Percentiles rank a stretch among this genome's conserved stretches.
phyloP scores from a whole-genome alignment of 129 eudicot species.

The Lactuca saligna region DNA sequence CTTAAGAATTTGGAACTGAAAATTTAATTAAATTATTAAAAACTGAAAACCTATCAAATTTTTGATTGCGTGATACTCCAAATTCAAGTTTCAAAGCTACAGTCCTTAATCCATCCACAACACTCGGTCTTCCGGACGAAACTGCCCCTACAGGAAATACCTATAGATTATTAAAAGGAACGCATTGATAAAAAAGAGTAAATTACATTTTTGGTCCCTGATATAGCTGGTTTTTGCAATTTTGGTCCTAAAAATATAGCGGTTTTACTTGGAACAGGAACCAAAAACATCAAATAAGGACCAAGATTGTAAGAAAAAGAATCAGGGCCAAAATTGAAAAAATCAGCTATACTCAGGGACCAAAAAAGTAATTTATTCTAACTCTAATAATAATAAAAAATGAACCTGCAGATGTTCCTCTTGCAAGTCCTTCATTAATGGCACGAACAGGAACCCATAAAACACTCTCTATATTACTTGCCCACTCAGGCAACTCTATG shows the following conservation, averaged over 20 bases:
- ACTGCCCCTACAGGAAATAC: slow-evolving; percentile 43
- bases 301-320: background rate
- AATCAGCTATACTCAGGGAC: background rate
- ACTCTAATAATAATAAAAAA: slow-evolving; percentile 13
- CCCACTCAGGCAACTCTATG: slow-evolving; percentile 89
- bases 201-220: background rate
- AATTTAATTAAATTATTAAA: slow-evolving; percentile 7
- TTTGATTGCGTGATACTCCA: slow-evolving; percentile 92
- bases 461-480: slow-evolving; percentile 69
- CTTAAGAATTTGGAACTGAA: slow-evolving; percentile 2
- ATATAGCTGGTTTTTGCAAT: background rate
- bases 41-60: slow-evolving; percentile 60
- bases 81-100: slow-evolving; percentile 92
- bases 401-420: slow-evolving; percentile 77
- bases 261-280: background rate
- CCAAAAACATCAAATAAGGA: background rate
- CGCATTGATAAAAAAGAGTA: background rate
- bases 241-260: background rate
- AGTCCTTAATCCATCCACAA: slow-evolving; percentile 92
- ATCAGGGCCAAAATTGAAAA: too few relatives aligned
- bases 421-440: slow-evolving; percentile 61
- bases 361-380: background rate
- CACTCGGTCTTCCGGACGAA: slow-evolving; percentile 60
- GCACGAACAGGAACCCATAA: slow-evolving; percentile 93
- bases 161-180: slow-evolving; percentile 11